Evolutionary conservation across 768 basidiomycete species (phyloP).

Genomic region (Tricholoma terreum): DNA sequence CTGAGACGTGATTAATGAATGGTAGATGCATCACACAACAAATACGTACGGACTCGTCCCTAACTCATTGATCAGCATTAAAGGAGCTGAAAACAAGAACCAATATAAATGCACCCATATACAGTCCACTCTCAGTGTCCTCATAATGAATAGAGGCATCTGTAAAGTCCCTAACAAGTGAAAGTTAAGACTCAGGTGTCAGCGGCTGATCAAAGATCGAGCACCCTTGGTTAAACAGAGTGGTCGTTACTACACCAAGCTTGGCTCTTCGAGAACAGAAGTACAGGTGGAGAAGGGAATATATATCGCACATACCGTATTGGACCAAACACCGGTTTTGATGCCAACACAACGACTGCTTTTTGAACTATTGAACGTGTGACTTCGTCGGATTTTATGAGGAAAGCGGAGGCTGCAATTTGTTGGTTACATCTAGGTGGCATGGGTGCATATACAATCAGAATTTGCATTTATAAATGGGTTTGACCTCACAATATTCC

Average conservation of each 20-base stretch:
- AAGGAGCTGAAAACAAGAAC: not conserved
- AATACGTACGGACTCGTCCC: constrained; percentile 65
- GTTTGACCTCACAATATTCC: constrained; percentile 81
- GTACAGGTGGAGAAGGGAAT: not conserved
- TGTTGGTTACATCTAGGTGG: constrained; percentile 85
- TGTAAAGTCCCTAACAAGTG: constrained; percentile 67
- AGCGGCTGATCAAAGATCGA: not conserved
- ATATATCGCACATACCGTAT: constrained; percentile 55
- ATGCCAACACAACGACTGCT: constrained; percentile 91
- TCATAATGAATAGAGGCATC: constrained; percentile 80
- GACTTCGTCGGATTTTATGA: constrained; percentile 79
- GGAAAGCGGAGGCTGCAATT: constrained; percentile 73
- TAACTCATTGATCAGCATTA: constrained; percentile 20
- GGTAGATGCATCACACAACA: not conserved
- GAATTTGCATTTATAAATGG: not conserved
- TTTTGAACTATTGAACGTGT: constrained; percentile 97
- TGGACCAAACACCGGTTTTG: constrained; percentile 89
- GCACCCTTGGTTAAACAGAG: constrained; percentile 82
- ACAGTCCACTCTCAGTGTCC: constrained; percentile 87
- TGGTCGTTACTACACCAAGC: constrained; percentile 89
- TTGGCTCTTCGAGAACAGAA: constrained; percentile 59
- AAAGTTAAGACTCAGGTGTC: not conserved
- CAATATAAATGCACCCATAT: constrained; percentile 71
- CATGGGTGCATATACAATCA: not conserved
- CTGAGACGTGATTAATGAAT: constrained; percentile 35